Base-by-base conservation (phyloP, 2,329 filamentous ascomycete genomes). In the Tolypocladium pustulatum region DNA sequence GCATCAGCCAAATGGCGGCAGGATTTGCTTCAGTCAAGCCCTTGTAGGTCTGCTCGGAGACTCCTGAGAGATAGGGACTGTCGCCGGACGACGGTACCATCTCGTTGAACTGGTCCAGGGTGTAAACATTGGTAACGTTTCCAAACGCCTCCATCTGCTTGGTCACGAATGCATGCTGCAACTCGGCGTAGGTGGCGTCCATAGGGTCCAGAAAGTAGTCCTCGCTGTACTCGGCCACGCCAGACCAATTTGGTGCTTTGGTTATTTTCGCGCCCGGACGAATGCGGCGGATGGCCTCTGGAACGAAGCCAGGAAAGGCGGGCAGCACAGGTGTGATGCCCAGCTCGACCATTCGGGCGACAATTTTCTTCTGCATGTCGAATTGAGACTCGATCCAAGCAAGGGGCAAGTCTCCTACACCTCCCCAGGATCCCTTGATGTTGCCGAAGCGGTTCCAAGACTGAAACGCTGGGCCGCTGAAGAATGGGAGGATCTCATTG, bases 401-500 rank as follows among this genome's bases (percentile, higher is more conserved):
- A 32, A 69, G 61, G 4, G 78, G 75, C 15, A 81, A 62, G 2
- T 73, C 66, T 7, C 62, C 62, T 36, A 56, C 51, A 37, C 73
- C 75, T 38, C 72, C 73, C 79, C 78, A 81, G 1, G 76, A 78
- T 9, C 76, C 74, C 61, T 80, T 77, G 22, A 79, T 80, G 61
- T 81, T 82, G 12, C 78, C 79, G 58, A 82, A 77, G n/a, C 77
- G 74, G 61, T 81, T 81, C 78, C 78, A 82, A 13, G 78, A 70
- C 59, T 78, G 76, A 58, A 81, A 81, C 0, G 78, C 77, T 1
- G 79, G 78, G 0, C 78, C 78, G 55, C 74, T 78, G 57, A 81
- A 69, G 65, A 78, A 81, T 1, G 71, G 66, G 1, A 69, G 56
- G 54, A 81, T 78, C 32, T 81, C 76, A 5, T 67, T 63, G 41